Evolutionary conservation across 257 asterid genomes (phyloP).

Genomic region (Solanum pinnatisectum): DNA sequence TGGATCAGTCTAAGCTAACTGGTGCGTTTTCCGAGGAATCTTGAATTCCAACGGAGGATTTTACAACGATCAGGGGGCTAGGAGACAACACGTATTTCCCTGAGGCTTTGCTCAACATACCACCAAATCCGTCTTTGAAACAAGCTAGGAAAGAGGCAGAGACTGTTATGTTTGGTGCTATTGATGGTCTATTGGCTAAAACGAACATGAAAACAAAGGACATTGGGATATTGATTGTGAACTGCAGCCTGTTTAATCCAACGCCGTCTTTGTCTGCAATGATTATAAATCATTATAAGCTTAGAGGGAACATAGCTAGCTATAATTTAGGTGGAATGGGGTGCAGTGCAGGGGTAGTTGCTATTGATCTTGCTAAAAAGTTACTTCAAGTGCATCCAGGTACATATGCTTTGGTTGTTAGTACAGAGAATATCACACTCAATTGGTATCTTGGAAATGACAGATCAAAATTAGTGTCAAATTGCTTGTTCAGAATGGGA

Average conservation of each 20-base stretch:
- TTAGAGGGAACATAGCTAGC: constrained; percentile 26
- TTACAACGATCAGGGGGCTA: constrained; percentile 30
- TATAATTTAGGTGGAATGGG: constrained; percentile 38
- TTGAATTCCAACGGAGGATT: constrained; percentile 25
- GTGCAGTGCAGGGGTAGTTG: constrained; percentile 29
- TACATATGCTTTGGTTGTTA: constrained; percentile 28
- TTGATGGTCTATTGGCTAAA: constrained; percentile 23
- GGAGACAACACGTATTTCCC: constrained; percentile 32
- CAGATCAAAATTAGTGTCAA: constrained; percentile 25
- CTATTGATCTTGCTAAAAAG: constrained; percentile 31
- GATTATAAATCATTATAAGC: constrained; percentile 32
- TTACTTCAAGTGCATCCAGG: constrained; percentile 28
- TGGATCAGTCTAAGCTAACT: constrained; percentile 20
- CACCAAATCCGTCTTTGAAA: constrained; percentile 28
- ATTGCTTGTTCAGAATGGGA: constrained; percentile 38
- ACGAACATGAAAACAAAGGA: constrained; percentile 20
- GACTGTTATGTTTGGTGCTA: constrained; percentile 32
- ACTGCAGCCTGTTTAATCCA: constrained; percentile 38
- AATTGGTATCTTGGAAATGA: constrained; percentile 40
- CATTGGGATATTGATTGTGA: constrained; percentile 28
- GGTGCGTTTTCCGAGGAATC: constrained; percentile 25
- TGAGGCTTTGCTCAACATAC: constrained; percentile 23
- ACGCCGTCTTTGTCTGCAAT: constrained; percentile 34
- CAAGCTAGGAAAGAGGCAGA: constrained; percentile 35
- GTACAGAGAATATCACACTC: constrained; percentile 29